Evolutionary conservation across 805 yeast species (phyloP), one percentile per base, ranked within the genome.

Genomic region (Schwanniomyces pseudopolymorphus): DNA sequence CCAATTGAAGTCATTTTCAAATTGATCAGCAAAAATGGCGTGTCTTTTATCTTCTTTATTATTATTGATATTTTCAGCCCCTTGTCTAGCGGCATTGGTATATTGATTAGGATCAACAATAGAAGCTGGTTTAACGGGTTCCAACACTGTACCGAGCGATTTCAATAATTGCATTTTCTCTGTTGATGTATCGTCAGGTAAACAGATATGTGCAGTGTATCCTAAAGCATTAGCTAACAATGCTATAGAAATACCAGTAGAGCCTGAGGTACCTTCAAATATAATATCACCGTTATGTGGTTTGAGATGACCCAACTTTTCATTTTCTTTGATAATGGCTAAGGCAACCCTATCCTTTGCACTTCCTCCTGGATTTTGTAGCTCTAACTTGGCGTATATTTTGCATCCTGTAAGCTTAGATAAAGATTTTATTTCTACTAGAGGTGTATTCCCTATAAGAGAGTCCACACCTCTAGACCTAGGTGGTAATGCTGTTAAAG

Each of bases 241-340:
- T 0, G 97, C 96, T 56, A 92, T 78, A 1, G 96, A 88, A 10
- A 94, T 94, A 2, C 99, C 99, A 0, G 99, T 92, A 0, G 97
- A 90, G 0, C 99, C 99, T 9, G 94, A 85, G 0, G 99, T 94
- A 6, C 99, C 99, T 69, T 92, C 99, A 63, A 84, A 90, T 1
- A 92, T 85, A 11, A 83, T 73, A 57, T 89, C 94, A 1, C 87
- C 89, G 33, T 64, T 66, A 37, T 79, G 63, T 0, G 88, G 87
- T 4, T 69, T 61, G 33, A 91, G 63, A 5, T 70, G 59, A 0
- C 94, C 94, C 39, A 57, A 42, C 4, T 54, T 45, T 59, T 89
- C 96, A 46, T 86, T 87, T 19, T 80, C 80, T 46, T 80, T 71
- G 14, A 92, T 85, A 39, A 92, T 85, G 3, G 94, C 89, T 17